Evolutionary conservation across 768 basidiomycete species (phyloP), one percentile per base, ranked within the genome.

Genomic region (Tylopilus balloui): DNA sequence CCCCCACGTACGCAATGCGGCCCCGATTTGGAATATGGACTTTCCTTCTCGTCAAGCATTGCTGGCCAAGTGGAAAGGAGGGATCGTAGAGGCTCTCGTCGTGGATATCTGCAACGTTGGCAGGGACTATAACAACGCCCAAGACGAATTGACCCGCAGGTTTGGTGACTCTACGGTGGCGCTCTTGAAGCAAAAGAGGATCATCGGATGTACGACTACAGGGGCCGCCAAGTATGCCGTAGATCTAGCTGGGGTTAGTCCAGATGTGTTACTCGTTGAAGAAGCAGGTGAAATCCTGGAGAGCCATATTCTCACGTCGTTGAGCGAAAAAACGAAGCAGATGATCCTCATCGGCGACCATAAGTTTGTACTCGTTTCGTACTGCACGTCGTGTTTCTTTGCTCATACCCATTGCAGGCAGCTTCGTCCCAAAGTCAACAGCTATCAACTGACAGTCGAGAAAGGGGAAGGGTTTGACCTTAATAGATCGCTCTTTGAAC

Each of bases 261-360:
- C 81, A 0, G 69, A 75, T 12, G 73, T 86, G 0, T 63, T 87
- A 6, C 66, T 87, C 1, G 81, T 86, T 1, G 85, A 87, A 59
- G 85, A 87, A 63, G 85, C 85, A 0, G 85, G 85, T 6, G 84
- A 87, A 56, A 86, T 86, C 32, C 56, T 87, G 13, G 83, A 86
- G 60, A 81, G 80, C 48, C 85, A 87, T 54, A 66, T 85, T 23
- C 52, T 87, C 40, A 84, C 82, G 0, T 76, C 85, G 0, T 61
- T 86, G n/a, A 73, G 76, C 0, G 49, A 52, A 9, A 53, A 69
- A 1, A 78, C 76, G 1, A 64, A 71, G 6, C 82, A 85, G 25
- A 60, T 86, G 45, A 78, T 86, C 49, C 69, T 87, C 15, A 87
- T 87, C 21, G 85, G 85, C 0, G 85, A 87, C 55, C 85, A 87